A percentile compares a stretch with the other conserved stretches of the same genome.
These are phyloP conservation scores for Phaeomoniella chlamydospora DNA, from an alignment of 2,329 filamentous ascomycete species.

Conservation along the genomic window DNA sequence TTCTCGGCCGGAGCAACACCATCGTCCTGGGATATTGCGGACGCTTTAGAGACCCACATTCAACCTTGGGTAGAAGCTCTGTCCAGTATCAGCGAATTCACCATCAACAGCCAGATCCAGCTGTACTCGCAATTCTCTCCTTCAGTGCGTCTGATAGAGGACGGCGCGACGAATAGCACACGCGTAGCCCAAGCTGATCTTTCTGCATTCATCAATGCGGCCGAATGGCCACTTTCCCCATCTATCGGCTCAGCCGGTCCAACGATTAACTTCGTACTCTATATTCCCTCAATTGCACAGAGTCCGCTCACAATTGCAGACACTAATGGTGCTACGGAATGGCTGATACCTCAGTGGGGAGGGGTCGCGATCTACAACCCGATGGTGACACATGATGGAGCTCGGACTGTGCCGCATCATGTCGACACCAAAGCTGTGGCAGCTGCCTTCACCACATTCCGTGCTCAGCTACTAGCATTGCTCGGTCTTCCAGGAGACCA, in stretches of 20 bases:
- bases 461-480: constrained; percentile 74
- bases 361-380: constrained; percentile 56
- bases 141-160: constrained; percentile 44
- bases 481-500: constrained; percentile 63
- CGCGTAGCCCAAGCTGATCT: constrained; percentile 67
- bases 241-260: constrained; percentile 76
- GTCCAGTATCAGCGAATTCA: constrained; percentile 80
- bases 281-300: constrained; percentile 58
- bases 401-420: constrained; percentile 18
- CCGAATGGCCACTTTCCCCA: constrained; percentile 90
- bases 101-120: constrained; percentile 90
- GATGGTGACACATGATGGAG: constrained; percentile 15
- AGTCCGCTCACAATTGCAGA: constrained; percentile 46
- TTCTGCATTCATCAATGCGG: constrained; percentile 90
- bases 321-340: constrained; percentile 53
- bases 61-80: constrained; percentile 67
- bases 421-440: constrained; percentile 55
- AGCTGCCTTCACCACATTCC: constrained; percentile 77
- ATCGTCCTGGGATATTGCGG: constrained; percentile 82
- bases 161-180: constrained; percentile 23
- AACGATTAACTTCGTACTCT: constrained; percentile 91
- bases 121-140: constrained; percentile 64
- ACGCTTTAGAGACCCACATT: constrained; percentile 67
- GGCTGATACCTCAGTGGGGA: constrained; percentile 96
- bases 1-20: constrained; percentile 69